phyloP scores from a whole-genome alignment of 495 filamentous ascomycete genomes.

The Neurospora hispaniola region DNA sequence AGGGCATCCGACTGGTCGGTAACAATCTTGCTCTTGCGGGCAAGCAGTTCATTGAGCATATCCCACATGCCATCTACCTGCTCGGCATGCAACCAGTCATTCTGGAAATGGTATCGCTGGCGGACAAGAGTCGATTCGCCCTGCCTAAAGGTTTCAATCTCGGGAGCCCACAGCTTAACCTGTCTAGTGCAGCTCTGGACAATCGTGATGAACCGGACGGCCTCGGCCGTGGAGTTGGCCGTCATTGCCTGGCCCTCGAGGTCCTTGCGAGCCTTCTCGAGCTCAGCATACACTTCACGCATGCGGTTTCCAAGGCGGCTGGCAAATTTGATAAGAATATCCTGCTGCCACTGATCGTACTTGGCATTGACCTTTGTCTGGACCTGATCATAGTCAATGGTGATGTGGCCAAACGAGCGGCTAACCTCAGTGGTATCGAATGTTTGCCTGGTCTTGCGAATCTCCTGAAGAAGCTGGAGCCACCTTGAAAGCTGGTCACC shows the following conservation, averaged over 20 bases:
- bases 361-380: constrained; percentile 96
- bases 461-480: constrained; percentile 90
- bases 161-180: constrained; percentile 85
- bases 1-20: constrained; percentile 91
- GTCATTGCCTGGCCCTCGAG: constrained; percentile 85
- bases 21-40: constrained; percentile 83
- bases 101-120: constrained; percentile 84
- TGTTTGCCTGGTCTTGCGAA: constrained; percentile 81
- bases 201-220: constrained; percentile 94
- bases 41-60: constrained; percentile 76
- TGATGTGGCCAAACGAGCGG: constrained; percentile 82
- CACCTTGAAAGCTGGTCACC: constrained; percentile 87
- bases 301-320: constrained; percentile 78
- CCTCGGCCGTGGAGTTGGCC: constrained; percentile 86
- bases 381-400: constrained; percentile 95
- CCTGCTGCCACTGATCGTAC: constrained; percentile 99
- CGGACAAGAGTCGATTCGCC: constrained; percentile 83
- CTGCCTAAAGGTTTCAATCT: constrained; percentile 89
- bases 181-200: constrained; percentile 93
- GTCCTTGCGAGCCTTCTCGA: constrained; percentile 77
- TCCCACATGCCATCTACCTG: constrained; percentile 93
- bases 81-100: constrained; percentile 87
- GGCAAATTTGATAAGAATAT: constrained; percentile 88
- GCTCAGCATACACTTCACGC: constrained; percentile 77
- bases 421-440: constrained; percentile 94